A percentile compares a stretch with the other conserved stretches of the same genome.
phyloP scores from a whole-genome alignment of 306 rosid genomes.

The Cercis canadensis region DNA sequence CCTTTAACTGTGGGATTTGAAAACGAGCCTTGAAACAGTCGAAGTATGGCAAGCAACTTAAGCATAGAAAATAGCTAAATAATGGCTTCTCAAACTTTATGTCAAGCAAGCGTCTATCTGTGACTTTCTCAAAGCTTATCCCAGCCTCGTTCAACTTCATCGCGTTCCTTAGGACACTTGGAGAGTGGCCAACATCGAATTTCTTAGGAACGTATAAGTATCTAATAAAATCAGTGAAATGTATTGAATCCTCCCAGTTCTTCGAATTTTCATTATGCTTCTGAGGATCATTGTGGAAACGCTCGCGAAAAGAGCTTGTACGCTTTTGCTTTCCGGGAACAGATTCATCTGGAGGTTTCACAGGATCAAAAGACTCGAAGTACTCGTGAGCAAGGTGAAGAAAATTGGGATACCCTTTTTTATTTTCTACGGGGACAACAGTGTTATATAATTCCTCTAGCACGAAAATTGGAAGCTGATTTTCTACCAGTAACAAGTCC shows the following conservation, averaged over 20 bases:
- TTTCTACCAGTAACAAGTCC: slow-evolving; percentile 60
- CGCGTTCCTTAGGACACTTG: slow-evolving; percentile 34
- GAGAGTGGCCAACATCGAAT: neutral
- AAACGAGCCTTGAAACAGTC: slow-evolving; percentile 40
- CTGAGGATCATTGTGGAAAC: too few species aligned
- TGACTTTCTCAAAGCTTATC: slow-evolving; percentile 39
- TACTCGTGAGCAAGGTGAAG: slow-evolving; percentile 38
- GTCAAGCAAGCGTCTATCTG: slow-evolving; percentile 30
- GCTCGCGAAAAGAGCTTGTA: too few species aligned
- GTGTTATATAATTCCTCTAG: slow-evolving; percentile 33
- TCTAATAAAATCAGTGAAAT: slow-evolving; percentile 62
- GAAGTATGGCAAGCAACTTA: slow-evolving; percentile 32
- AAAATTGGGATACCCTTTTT: neutral
- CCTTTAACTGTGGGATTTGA: slow-evolving; percentile 35
- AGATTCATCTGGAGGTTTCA: slow-evolving; percentile 20
- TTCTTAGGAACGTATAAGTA: slow-evolving; percentile 39
- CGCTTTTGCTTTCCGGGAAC: too few species aligned
- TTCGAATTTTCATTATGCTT: neutral
- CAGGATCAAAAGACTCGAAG: slow-evolving; percentile 31
- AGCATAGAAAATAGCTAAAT: slow-evolving; percentile 46
- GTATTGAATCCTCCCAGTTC: neutral
- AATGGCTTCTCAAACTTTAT: slow-evolving; percentile 29
- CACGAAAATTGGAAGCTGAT: slow-evolving; percentile 57
- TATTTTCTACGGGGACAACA: slow-evolving; percentile 5
- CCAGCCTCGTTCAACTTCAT: slow-evolving; percentile 52